A percentile compares a stretch with the other conserved stretches of the same genome.
Evolutionary conservation across 768 basidiomycete genomes (phyloP).

Genomic region (Tylopilus balloui): DNA sequence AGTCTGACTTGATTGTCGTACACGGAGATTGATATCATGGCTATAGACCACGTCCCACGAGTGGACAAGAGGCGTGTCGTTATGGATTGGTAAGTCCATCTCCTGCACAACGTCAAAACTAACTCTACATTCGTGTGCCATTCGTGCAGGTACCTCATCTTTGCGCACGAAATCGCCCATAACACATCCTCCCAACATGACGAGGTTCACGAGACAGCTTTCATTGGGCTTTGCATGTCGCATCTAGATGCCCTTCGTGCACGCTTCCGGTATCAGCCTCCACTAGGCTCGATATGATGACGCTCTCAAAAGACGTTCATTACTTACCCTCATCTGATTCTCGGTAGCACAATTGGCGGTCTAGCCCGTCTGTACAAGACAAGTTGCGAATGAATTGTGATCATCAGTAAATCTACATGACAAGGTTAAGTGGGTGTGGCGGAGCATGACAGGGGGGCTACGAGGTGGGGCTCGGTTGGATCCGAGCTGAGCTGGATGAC

Average conservation of each 20-base stretch:
- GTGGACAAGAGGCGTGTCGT: neutral
- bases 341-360: neutral
- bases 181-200: neutral
- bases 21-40: neutral
- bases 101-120: neutral
- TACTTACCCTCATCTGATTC: neutral
- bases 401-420: too few species aligned
- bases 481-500: too few species aligned
- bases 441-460: too few species aligned
- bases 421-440: too few species aligned
- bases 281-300: neutral
- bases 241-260: neutral
- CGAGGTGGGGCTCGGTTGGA: too few species aligned
- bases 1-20: neutral
- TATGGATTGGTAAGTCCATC: neutral
- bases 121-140: neutral
- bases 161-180: neutral
- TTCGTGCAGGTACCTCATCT: neutral
- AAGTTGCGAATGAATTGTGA: too few species aligned
- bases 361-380: too few species aligned
- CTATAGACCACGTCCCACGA: neutral
- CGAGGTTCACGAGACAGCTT: neutral
- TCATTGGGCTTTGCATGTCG: neutral
- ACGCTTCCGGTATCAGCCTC: neutral
- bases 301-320: neutral